Percentiles rank a stretch among this genome's conserved stretches.
Evolutionary conservation across 805 yeast genomes (phyloP).

Genomic region (Lipomyces spencermartinsiae): DNA sequence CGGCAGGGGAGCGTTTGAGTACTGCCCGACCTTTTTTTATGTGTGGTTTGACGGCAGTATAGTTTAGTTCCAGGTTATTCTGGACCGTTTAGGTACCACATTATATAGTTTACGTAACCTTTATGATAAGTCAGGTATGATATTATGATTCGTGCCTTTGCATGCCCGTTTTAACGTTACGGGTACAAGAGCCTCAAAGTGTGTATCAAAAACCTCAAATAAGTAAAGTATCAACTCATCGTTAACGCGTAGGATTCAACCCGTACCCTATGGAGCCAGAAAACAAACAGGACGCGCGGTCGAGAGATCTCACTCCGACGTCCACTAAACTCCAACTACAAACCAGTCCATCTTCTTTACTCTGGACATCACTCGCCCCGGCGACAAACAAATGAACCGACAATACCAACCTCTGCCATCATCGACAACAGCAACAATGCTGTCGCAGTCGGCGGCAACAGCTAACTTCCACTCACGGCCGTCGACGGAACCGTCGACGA

Average conservation of each 20-base stretch:
- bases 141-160: too few species aligned
- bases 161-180: too few species aligned
- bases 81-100: background rate
- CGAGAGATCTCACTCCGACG: background rate
- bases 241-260: background rate
- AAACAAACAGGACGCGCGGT: background rate
- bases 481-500: slow-evolving; percentile 27
- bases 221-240: background rate
- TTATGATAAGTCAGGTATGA: too few species aligned
- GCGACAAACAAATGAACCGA: background rate
- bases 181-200: background rate
- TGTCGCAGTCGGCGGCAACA: too few species aligned
- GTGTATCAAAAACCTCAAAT: too few species aligned
- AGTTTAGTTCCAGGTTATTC: background rate
- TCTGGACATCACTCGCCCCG: background rate
- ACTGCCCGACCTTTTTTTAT: background rate
- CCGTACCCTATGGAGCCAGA: background rate
- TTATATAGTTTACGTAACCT: too few species aligned
- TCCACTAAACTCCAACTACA: background rate
- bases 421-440: too few species aligned
- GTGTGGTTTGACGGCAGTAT: background rate
- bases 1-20: background rate
- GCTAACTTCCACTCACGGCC: slow-evolving; percentile 15
- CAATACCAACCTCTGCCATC: slow-evolving; percentile 1
- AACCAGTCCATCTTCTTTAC: background rate